A percentile compares a stretch with the other conserved stretches of the same genome.
These are phyloP conservation scores for Plantago major DNA, from an alignment of 257 asterid genomes.

Conservation along the genomic window DNA sequence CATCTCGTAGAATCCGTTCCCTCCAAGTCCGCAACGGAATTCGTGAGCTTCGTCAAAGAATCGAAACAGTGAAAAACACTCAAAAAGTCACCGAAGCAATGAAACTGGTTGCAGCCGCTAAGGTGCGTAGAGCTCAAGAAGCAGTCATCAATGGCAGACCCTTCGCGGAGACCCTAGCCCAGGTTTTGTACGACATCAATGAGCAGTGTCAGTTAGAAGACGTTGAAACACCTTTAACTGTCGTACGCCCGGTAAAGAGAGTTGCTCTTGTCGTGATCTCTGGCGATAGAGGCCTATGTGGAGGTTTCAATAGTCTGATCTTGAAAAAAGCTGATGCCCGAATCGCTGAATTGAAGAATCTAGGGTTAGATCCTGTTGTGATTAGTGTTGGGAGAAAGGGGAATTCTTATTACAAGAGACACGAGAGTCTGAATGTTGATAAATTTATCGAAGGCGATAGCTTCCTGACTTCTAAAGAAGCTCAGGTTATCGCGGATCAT, in stretches of 20 bases:
- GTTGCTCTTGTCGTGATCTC: constrained; percentile 57
- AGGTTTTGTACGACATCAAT: constrained; percentile 41
- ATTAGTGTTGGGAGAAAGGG: constrained; percentile 70
- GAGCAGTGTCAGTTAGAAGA: constrained; percentile 60
- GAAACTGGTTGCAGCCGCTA: constrained; percentile 76
- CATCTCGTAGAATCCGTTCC: constrained; percentile 7
- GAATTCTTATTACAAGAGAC: constrained; percentile 44
- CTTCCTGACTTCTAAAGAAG: constrained; percentile 64
- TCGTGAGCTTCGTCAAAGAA: constrained; percentile 60
- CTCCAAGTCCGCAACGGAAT: constrained; percentile 36
- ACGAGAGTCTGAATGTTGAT: constrained; percentile 33
- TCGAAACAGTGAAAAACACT: constrained; percentile 52
- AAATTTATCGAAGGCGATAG: constrained; percentile 44
- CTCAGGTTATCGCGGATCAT: constrained; percentile 67
- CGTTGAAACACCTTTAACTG: constrained; percentile 56
- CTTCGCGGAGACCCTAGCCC: constrained; percentile 57
- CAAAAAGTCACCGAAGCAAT: constrained; percentile 70
- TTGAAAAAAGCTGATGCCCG: constrained; percentile 51
- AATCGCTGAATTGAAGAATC: constrained; percentile 38
- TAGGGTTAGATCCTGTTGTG: constrained; percentile 44
- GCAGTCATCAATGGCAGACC: constrained; percentile 63
- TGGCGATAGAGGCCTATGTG: constrained; percentile 77
- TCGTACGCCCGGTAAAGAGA: constrained; percentile 54
- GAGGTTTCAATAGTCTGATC: constrained; percentile 52
- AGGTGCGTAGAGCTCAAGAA: constrained; percentile 71